phyloP scores from a whole-genome alignment of 2,329 filamentous ascomycete species.

The Phaeophleospora eucalypticola region DNA sequence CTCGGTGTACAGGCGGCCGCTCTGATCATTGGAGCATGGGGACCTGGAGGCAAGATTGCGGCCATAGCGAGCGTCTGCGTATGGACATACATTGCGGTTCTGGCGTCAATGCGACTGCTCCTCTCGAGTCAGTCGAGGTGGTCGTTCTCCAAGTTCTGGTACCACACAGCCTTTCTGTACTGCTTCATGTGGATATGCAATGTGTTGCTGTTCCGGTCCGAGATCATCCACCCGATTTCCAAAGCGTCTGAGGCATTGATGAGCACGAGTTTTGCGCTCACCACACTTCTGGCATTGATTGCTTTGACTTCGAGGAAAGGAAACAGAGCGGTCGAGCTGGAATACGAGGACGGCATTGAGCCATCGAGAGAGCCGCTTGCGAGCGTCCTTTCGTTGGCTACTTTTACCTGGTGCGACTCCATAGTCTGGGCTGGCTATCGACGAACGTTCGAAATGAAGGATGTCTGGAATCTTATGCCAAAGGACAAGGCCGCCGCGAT shows the following conservation, averaged over 20 bases:
- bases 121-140: constrained; percentile 56
- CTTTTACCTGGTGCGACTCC: constrained; percentile 85
- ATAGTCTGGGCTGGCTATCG: constrained; percentile 88
- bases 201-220: constrained; percentile 76
- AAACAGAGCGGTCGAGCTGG: constrained; percentile 81
- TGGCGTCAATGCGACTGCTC: constrained; percentile 68
- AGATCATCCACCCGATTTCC: constrained; percentile 71
- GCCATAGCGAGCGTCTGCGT: constrained; percentile 64
- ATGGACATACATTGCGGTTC: constrained; percentile 76
- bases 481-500: constrained; percentile 83
- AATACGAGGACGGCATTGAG: constrained; percentile 83
- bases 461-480: constrained; percentile 88
- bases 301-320: constrained; percentile 81
- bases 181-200: constrained; percentile 74
- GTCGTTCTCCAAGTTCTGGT: constrained; percentile 77
- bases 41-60: constrained; percentile 50
- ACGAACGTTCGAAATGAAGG: constrained; percentile 72
- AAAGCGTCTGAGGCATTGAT: constrained; percentile 59
- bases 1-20: constrained; percentile 65
- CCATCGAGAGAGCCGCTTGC: constrained; percentile 83
- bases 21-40: constrained; percentile 59
- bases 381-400: constrained; percentile 80
- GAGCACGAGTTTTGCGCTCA: constrained; percentile 70
- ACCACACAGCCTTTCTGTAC: constrained; percentile 86
- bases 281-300: constrained; percentile 69